Percentiles rank a stretch among this genome's conserved stretches.
Conservation (phyloP, 1,139 yeast species). For the Candida sanyaensis region DNA sequence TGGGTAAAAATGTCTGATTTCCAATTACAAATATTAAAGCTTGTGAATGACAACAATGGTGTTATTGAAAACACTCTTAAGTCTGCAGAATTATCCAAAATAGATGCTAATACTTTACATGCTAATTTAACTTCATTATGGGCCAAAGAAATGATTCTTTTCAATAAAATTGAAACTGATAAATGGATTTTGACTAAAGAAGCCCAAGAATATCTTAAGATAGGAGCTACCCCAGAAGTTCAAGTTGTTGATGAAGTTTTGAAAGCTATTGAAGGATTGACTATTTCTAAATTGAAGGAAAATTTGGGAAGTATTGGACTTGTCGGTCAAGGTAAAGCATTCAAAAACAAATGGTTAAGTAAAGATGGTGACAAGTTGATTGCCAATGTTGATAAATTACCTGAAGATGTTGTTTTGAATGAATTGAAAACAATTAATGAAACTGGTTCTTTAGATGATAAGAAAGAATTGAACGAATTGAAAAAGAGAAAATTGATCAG, state of each 20-base stretch:
- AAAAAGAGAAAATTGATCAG: slow-evolving; percentile 88
- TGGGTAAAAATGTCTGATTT: slow-evolving; percentile 49
- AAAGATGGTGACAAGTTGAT: slow-evolving; percentile 83
- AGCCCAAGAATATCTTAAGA: slow-evolving; percentile 72
- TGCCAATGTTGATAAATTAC: slow-evolving; percentile 52
- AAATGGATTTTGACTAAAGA: slow-evolving; percentile 76
- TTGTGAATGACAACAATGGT: slow-evolving; percentile 59
- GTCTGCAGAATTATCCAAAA: slow-evolving; percentile 45
- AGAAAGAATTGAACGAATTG: slow-evolving; percentile 77
- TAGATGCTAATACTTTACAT: slow-evolving; percentile 45
- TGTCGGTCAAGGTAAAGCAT: slow-evolving; percentile 97
- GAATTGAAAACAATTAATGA: slow-evolving; percentile 60
- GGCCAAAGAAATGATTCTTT: slow-evolving; percentile 80
- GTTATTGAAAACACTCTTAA: slow-evolving; percentile 63
- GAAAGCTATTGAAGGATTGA: slow-evolving; percentile 74
- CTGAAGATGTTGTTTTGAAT: slow-evolving; percentile 67
- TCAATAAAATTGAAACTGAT: slow-evolving; percentile 74
- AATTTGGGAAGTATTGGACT: slow-evolving; percentile 82
- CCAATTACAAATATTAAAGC: slow-evolving; percentile 58
- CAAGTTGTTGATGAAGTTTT: slow-evolving; percentile 78
- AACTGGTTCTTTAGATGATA: slow-evolving; percentile 58
- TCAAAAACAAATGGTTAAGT: slow-evolving; percentile 94
- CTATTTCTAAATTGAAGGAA: slow-evolving; percentile 76
- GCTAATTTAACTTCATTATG: slow-evolving; percentile 85
- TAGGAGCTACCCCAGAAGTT: slow-evolving; percentile 85